phyloP scores from a whole-genome alignment of 2,329 filamentous ascomycete species.

The Emmonsiellopsis sp. region DNA sequence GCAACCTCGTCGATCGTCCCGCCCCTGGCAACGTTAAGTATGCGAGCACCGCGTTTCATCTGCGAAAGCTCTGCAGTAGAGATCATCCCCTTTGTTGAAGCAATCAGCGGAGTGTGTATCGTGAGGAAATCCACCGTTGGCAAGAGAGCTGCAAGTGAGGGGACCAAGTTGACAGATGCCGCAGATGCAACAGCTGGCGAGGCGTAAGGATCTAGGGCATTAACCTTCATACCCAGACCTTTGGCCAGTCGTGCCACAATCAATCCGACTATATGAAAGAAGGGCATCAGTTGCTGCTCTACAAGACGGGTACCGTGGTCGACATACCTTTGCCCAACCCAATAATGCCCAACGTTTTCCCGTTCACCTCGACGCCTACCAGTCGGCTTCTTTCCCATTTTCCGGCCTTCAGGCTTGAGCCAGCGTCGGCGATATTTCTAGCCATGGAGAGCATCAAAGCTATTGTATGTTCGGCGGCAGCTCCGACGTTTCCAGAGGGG shows the following conservation, averaged over 20 bases:
- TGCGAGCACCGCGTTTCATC: constrained; percentile 65
- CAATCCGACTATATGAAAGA: constrained; percentile 49
- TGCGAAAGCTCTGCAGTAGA: constrained; percentile 53
- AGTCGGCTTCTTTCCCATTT: constrained; percentile 67
- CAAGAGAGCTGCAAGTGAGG: constrained; percentile 51
- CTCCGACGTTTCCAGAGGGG: constrained; percentile 69
- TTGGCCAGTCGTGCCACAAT: constrained; percentile 71
- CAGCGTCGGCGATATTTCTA: constrained; percentile 62
- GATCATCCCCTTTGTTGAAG: constrained; percentile 66
- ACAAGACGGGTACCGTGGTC: background rate
- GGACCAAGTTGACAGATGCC: constrained; percentile 56
- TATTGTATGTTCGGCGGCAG: constrained; percentile 70
- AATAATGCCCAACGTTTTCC: constrained; percentile 66
- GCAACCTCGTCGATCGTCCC: constrained; percentile 72
- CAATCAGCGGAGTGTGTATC: constrained; percentile 70
- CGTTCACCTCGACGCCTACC: constrained; percentile 67
- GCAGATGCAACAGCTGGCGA: constrained; percentile 60
- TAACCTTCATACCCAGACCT: constrained; percentile 65
- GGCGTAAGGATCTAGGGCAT: constrained; percentile 69
- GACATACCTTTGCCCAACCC: constrained; percentile 63
- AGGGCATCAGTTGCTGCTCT: background rate
- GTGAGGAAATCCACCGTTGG: constrained; percentile 65
- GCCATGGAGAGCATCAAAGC: constrained; percentile 65
- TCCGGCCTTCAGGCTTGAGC: constrained; percentile 58
- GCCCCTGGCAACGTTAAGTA: constrained; percentile 71